A percentile compares a stretch with the other conserved stretches of the same genome.
Evolutionary conservation across 139 green algal species (phyloP).

Genomic region (Picochlorum sp.): DNA sequence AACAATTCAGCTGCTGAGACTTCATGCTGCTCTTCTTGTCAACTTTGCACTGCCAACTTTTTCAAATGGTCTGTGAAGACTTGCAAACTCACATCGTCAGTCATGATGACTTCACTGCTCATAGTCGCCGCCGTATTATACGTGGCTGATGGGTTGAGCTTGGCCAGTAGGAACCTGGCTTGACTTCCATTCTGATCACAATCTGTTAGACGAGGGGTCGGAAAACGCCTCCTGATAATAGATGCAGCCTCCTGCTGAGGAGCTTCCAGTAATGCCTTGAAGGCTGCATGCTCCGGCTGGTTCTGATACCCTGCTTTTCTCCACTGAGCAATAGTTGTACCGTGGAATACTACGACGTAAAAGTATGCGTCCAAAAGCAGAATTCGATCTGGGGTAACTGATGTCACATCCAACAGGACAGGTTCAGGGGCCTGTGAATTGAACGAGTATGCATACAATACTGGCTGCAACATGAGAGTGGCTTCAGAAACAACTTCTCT

Average conservation of each 20-base stretch:
- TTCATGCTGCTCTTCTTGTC: slow-evolving; percentile 24
- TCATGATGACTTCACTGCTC: slow-evolving; percentile 89
- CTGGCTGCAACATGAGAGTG: slow-evolving; percentile 91
- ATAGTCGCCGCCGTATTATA: slow-evolving; percentile 57
- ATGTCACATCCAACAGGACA: slow-evolving; percentile 90
- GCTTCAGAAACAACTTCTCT: slow-evolving; percentile 69
- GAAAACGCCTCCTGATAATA: slow-evolving; percentile 73
- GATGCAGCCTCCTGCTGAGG: slow-evolving; percentile 47
- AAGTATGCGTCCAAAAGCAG: slow-evolving; percentile 97
- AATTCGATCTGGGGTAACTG: slow-evolving; percentile 84
- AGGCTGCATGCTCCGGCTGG: slow-evolving; percentile 81
- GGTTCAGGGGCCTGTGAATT: slow-evolving; percentile 54
- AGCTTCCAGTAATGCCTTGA: slow-evolving; percentile 69
- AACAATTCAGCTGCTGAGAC: slow-evolving; percentile 13
- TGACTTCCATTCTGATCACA: slow-evolving; percentile 93
- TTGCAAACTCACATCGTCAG: slow-evolving; percentile 75
- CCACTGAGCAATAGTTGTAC: slow-evolving; percentile 84
- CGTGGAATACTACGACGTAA: slow-evolving; percentile 90
- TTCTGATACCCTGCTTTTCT: slow-evolving; percentile 79
- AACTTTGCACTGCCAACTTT: slow-evolving; percentile 76
- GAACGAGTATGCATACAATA: slow-evolving; percentile 77
- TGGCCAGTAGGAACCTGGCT: slow-evolving; percentile 93
- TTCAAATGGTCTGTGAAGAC: slow-evolving; percentile 26
- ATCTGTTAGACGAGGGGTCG: slow-evolving; percentile 82
- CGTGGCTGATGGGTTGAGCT: slow-evolving; percentile 90